Conservation (phyloP, 768 basidiomycete genomes). For the Favolaschia claudopus region DNA sequence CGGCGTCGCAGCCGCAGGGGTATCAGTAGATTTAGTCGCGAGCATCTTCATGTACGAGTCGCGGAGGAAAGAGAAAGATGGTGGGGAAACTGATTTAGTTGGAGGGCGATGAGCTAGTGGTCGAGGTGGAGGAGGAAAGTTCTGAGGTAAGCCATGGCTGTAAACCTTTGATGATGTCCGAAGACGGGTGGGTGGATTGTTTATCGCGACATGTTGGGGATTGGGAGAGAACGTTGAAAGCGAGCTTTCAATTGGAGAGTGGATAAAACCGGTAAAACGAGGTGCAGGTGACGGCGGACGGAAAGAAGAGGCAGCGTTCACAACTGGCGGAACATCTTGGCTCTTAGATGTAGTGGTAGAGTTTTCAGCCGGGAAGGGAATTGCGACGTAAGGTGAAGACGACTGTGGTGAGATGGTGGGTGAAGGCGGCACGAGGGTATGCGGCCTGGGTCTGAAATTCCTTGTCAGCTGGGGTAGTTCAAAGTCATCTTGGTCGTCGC, state of each 20-base stretch:
- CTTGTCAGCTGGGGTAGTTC: slow-evolving; percentile 18
- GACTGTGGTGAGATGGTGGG: slow-evolving; percentile 11
- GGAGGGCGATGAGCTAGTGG: slow-evolving; percentile 47
- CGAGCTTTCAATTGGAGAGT: slow-evolving; percentile 46
- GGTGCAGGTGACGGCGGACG: slow-evolving; percentile 26
- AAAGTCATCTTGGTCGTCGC: slow-evolving; percentile 12
- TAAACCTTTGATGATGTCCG: slow-evolving; percentile 33
- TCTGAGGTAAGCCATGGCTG: slow-evolving; percentile 61
- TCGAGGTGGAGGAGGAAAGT: slow-evolving; percentile 53
- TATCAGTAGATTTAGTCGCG: slow-evolving; percentile 38
- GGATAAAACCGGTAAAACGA: slow-evolving; percentile 31
- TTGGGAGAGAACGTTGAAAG: slow-evolving; percentile 33
- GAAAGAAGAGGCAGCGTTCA: slow-evolving; percentile 16
- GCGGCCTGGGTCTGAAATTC: slow-evolving; percentile 25
- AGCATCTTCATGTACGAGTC: slow-evolving; percentile 60
- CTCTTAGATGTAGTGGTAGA: background rate
- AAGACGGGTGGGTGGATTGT: slow-evolving; percentile 25
- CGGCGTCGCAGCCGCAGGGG: slow-evolving; percentile 24
- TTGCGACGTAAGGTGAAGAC: slow-evolving; percentile 12
- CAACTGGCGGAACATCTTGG: slow-evolving; percentile 23
- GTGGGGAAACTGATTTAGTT: slow-evolving; percentile 32
- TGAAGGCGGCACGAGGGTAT: slow-evolving; percentile 9
- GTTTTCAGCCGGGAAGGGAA: slow-evolving; percentile 18
- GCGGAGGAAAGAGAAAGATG: slow-evolving; percentile 40
- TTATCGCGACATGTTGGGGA: slow-evolving; percentile 55